Base-by-base conservation (phyloP, 2,329 filamentous ascomycete genomes). In the Seiridium unicorne region DNA sequence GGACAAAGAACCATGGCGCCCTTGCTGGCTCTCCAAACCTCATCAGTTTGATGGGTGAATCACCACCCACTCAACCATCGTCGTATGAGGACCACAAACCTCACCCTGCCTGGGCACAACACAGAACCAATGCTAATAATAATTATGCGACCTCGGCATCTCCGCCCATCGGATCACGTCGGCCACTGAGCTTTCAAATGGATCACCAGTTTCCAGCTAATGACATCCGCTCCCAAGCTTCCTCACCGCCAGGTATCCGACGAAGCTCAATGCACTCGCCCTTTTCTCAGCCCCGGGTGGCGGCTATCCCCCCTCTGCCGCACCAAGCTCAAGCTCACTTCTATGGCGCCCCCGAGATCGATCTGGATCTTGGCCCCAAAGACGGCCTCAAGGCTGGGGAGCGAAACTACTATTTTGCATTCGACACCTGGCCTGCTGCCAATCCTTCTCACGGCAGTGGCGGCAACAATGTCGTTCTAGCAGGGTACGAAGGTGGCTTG, bases 401-500 rank as follows among this genome's bases (percentile, higher is more conserved):
- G 44, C 84, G 84, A 49, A 91, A 90, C 6, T 92, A 90, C 66
- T 91, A 89, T 71, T 95, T 92, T 71, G 88, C 89, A 5, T 93
- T 96, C 68, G 93, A 97, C 72, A 87, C 81, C 2, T 79, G 96
- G 48, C 81, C 83, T 1, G 73, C 76, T n/a, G 72, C 74, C 3
- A 66, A 69, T 46, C 67, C 69, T 5, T 72, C 76, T 57, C 71
- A 73, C 57, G 65, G 66, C 13, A 68, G 74, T 59, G 77, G 77
- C 40, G 76, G 77, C 58, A 84, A 90, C 68, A 89, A 89, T 72
- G 86, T 91, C 34, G 79, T 93, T 49, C 74, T 97, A 4, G 84
- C 92, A 7, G 93, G 93, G 1, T 92, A 88, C 65, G 90, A 96
- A 71, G 91, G 92, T 47, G 89, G 89, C 1, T 71, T 97, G 55